Conservation (phyloP, 164 flowering plant genomes). For the Sextonia rubra region DNA sequence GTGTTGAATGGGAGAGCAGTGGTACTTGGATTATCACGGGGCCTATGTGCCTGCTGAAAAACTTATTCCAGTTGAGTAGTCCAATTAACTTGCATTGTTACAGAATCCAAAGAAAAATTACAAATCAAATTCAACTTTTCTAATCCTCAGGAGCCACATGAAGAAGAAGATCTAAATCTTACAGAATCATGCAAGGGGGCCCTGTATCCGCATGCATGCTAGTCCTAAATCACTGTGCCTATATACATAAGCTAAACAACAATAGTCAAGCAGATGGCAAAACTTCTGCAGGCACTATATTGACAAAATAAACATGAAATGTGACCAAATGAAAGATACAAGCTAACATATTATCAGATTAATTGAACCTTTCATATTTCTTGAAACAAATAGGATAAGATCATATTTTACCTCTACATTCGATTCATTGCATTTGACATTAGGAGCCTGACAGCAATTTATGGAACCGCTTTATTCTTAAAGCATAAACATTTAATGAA, state of each 20-base stretch:
- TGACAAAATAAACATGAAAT: neutral
- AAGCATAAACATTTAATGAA: slow-evolving; percentile 24
- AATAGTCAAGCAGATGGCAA: neutral
- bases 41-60: no score
- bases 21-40: no score
- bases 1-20: no score
- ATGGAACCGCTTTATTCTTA: slow-evolving; percentile 38
- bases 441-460: slow-evolving; percentile 37
- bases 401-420: neutral
- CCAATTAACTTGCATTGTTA: no score
- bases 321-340: neutral
- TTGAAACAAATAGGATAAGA: neutral
- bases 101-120: no score
- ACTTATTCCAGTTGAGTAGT: no score
- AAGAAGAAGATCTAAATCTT: no score
- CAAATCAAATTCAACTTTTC: no score
- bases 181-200: no score
- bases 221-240: neutral
- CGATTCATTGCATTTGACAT: neutral
- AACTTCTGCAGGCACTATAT: neutral
- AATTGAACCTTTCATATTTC: neutral
- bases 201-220: no score
- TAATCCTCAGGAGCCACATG: no score
- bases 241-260: neutral
- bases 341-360: neutral